Conservation (phyloP, 1,139 yeast genomes). For the Yamadazyma epiphylla region DNA sequence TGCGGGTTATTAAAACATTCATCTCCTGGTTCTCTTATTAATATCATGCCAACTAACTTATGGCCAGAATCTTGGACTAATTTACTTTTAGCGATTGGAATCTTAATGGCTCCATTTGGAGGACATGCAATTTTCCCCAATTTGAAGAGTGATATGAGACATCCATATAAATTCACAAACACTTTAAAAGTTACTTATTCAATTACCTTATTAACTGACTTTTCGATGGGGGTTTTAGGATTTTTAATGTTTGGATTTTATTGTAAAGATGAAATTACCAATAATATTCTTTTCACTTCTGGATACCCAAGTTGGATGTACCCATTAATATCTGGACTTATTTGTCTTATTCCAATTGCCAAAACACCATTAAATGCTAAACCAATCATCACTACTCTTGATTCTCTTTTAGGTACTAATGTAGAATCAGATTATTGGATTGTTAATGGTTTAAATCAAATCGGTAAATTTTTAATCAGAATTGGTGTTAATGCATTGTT, state of each 20-base stretch:
- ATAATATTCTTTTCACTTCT: slow-evolving; percentile 60
- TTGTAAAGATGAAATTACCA: slow-evolving; percentile 81
- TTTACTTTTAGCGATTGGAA: slow-evolving; percentile 49
- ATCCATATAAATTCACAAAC: slow-evolving; percentile 43
- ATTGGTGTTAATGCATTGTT: slow-evolving; percentile 49
- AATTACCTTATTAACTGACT: slow-evolving; percentile 69
- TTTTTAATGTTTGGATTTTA: slow-evolving; percentile 80
- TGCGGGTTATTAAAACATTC: slow-evolving; percentile 37
- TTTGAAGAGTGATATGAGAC: slow-evolving; percentile 54
- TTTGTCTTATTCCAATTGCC: slow-evolving; percentile 81
- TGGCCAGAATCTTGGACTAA: slow-evolving; percentile 43
- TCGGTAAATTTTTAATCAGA: slow-evolving; percentile 23
- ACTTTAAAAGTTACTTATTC: slow-evolving; percentile 45
- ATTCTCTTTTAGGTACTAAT: slow-evolving; percentile 25
- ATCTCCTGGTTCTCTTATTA: slow-evolving; percentile 41
- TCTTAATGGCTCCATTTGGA: slow-evolving; percentile 60
- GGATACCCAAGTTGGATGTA: slow-evolving; percentile 74
- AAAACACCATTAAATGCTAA: slow-evolving; percentile 85
- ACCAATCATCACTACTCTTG: slow-evolving; percentile 73
- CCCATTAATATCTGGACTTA: slow-evolving; percentile 60
- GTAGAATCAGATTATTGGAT: slow-evolving; percentile 10
- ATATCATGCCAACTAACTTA: slow-evolving; percentile 42
- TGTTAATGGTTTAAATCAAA: slow-evolving; percentile 9
- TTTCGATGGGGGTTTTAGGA: slow-evolving; percentile 75
- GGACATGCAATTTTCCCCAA: slow-evolving; percentile 63